Percentiles rank a stretch among this genome's conserved stretches.
These are phyloP conservation scores for Wallemia mellicola DNA, from an alignment of 1,284 basidiomycete genomes.

Conservation along the genomic window DNA sequence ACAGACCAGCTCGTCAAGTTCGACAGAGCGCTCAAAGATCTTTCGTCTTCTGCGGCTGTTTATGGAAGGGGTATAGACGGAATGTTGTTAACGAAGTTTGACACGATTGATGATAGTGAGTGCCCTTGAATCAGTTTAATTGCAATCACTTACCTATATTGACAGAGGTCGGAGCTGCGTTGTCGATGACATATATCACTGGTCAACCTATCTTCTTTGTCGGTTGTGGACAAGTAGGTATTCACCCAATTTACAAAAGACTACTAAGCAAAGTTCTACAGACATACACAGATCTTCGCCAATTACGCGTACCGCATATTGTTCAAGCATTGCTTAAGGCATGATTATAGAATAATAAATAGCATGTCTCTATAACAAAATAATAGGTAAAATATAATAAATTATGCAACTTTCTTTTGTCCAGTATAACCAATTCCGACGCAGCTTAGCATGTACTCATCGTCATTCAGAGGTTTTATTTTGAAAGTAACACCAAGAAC, in stretches of 20 bases:
- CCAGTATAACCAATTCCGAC: constrained; percentile 19
- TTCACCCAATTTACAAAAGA: too few species aligned
- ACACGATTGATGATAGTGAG: constrained; percentile 84
- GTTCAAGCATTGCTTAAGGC: constrained; percentile 63
- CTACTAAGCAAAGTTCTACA: constrained; percentile 17
- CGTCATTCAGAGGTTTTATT: constrained; percentile 9
- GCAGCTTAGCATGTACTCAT: constrained; percentile 17
- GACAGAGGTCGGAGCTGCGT: constrained; percentile 83
- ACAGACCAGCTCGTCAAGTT: constrained; percentile 86
- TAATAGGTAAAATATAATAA: background rate
- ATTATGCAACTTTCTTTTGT: background rate
- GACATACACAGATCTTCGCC: constrained; percentile 79
- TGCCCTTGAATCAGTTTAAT: too few species aligned
- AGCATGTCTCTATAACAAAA: background rate
- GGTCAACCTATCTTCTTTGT: constrained; percentile 89
- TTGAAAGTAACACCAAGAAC: constrained; percentile 42
- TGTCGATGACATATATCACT: constrained; percentile 92
- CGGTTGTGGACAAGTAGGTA: constrained; percentile 62
- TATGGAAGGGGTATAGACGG: constrained; percentile 73
- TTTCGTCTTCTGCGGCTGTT: constrained; percentile 37
- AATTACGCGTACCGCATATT: constrained; percentile 65
- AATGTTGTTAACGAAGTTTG: constrained; percentile 89
- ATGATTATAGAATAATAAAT: constrained; percentile 12
- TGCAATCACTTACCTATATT: too few species aligned
- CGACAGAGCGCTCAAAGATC: constrained; percentile 64